phyloP scores from a whole-genome alignment of 257 asterid species.

The Solanum pennellii region DNA sequence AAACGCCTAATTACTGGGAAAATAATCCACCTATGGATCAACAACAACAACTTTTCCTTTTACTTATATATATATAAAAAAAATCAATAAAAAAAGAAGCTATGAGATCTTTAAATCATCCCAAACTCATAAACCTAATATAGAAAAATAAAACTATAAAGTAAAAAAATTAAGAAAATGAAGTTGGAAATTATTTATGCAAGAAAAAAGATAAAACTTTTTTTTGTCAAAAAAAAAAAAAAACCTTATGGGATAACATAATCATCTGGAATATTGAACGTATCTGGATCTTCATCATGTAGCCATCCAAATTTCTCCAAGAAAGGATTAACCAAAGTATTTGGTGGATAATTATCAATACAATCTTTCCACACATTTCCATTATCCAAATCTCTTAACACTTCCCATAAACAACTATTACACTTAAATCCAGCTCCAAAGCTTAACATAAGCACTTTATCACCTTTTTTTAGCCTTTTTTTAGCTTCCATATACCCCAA shows the following conservation, averaged over 20 bases:
- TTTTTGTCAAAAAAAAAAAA: neutral
- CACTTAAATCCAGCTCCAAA: slow-evolving; percentile 98
- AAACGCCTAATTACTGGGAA: neutral
- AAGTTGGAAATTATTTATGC: neutral
- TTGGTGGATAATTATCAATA: slow-evolving; percentile 45
- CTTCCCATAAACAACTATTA: slow-evolving; percentile 87
- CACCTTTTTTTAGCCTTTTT: slow-evolving; percentile 63
- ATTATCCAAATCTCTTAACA: slow-evolving; percentile 54
- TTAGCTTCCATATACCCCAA: slow-evolving; percentile 87
- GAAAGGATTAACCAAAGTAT: slow-evolving; percentile 55
- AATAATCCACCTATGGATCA: neutral
- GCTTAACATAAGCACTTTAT: slow-evolving; percentile 64
- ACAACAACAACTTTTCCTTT: neutral
- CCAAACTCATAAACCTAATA: neutral
- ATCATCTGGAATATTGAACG: slow-evolving; percentile 45
- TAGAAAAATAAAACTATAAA: neutral
- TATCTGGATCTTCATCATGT: slow-evolving; percentile 46
- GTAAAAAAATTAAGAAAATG: neutral
- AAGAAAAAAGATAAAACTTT: neutral
- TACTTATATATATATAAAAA: neutral
- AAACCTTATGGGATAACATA: slow-evolving; percentile 43
- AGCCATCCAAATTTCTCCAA: slow-evolving; percentile 82
- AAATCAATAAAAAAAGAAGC: neutral
- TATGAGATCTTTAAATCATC: neutral
- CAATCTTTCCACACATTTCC: slow-evolving; percentile 54